These are phyloP conservation scores for Collariella sp. DNA, from an alignment of 495 filamentous ascomycete genomes.

Conservation along the genomic window DNA sequence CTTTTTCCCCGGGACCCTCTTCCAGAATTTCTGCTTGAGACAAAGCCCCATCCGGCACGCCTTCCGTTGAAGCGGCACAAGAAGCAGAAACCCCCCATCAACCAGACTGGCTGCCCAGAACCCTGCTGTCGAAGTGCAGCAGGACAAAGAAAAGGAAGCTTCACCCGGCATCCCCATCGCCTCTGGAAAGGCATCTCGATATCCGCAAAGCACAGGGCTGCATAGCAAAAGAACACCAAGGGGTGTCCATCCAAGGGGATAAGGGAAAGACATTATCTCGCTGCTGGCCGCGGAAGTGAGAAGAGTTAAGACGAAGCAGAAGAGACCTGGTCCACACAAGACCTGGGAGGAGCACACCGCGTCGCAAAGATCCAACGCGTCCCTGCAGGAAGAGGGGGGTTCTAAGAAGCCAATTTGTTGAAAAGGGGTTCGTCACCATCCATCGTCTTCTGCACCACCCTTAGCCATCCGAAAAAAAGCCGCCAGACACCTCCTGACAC, in stretches of 20 bases:
- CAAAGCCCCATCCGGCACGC: conserved; percentile 21
- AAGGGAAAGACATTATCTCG: background rate
- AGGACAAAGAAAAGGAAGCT: conserved; percentile 15
- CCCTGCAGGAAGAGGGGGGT: conserved; percentile 1
- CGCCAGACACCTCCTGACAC: conserved; percentile 12
- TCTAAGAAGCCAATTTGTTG: conserved; percentile 5
- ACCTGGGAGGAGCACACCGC: background rate
- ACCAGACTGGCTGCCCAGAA: conserved; percentile 5
- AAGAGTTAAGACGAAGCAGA: background rate
- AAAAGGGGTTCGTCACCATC: conserved; percentile 17
- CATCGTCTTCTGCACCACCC: conserved; percentile 9
- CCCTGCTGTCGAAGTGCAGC: conserved; percentile 7
- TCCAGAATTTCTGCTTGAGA: conserved; percentile 21
- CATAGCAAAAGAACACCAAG: conserved; percentile 1
- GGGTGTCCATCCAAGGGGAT: background rate
- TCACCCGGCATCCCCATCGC: background rate
- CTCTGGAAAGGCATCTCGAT: conserved; percentile 8
- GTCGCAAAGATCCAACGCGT: background rate
- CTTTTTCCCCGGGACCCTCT: conserved; percentile 10
- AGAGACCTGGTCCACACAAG: conserved; percentile 4
- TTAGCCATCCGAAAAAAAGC: conserved; percentile 8
- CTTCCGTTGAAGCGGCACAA: conserved; percentile 19
- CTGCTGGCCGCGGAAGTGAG: background rate
- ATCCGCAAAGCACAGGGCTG: conserved; percentile 5
- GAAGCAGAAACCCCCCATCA: conserved; percentile 14